Conservation (phyloP, 1,284 basidiomycete genomes). For the Ustanciosporium gigantosporum region DNA sequence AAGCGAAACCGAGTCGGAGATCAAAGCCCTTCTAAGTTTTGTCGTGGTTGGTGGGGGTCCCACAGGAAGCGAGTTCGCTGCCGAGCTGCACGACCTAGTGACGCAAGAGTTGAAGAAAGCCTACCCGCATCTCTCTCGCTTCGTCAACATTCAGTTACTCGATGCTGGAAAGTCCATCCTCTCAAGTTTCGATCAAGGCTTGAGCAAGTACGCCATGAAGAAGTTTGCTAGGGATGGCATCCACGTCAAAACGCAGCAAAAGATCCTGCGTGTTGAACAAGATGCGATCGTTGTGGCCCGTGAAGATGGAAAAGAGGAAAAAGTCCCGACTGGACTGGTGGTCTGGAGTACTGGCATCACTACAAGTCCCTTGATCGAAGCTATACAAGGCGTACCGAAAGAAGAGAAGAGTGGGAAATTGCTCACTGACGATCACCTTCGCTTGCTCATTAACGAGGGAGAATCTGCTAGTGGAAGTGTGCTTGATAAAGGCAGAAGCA, state of each 20-base stretch:
- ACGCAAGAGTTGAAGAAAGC: conserved; percentile 68
- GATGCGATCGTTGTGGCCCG: conserved; percentile 3
- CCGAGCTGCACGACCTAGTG: conserved; percentile 79
- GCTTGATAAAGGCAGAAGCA: background rate
- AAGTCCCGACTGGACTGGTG: conserved; percentile 67
- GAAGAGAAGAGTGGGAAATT: conserved; percentile 70
- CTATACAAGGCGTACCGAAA: conserved; percentile 68
- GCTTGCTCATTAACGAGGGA: conserved; percentile 5
- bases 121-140: conserved; percentile 49
- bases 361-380: conserved; percentile 74
- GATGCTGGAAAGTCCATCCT: conserved; percentile 55
- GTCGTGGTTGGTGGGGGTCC: conserved; percentile 47
- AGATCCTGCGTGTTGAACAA: conserved; percentile 19
- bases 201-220: conserved; percentile 50
- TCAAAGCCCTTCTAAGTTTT: conserved; percentile 17
- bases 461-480: too few species aligned
- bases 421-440: conserved; percentile 44
- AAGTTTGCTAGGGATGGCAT: conserved; percentile 47
- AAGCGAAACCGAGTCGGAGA: conserved; percentile 58
- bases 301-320: background rate
- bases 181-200: conserved; percentile 45
- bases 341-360: conserved; percentile 83
- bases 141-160: conserved; percentile 25
- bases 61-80: conserved; percentile 59
- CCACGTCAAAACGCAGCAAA: conserved; percentile 12